Percentiles rank a stretch among this genome's conserved stretches.
phyloP scores from a whole-genome alignment of 1,139 yeast genomes.

The Scheffersomyces illinoinensis region DNA sequence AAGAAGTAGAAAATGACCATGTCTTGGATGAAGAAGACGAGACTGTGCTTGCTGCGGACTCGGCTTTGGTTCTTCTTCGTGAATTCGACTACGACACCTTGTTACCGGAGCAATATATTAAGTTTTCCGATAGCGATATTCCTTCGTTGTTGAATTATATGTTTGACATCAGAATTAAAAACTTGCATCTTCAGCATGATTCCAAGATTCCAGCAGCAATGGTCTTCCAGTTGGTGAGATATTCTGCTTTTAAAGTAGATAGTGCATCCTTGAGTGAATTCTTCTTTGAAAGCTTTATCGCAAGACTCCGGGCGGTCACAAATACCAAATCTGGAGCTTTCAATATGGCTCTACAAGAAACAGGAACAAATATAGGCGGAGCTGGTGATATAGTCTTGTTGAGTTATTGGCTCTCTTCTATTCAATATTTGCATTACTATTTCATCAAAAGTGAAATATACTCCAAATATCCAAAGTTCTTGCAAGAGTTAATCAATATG shows the following conservation, averaged over 20 bases:
- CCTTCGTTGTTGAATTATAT: conserved; percentile 59
- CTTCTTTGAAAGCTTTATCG: conserved; percentile 59
- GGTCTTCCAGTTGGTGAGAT: conserved; percentile 65
- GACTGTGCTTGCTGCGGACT: conserved; percentile 29
- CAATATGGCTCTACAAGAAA: conserved; percentile 38
- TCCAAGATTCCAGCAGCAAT: conserved; percentile 70
- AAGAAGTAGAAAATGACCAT: conserved; percentile 23
- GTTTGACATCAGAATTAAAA: conserved; percentile 39
- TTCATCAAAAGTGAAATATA: conserved; percentile 58
- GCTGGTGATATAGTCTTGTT: conserved; percentile 67
- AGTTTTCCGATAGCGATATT: conserved; percentile 68
- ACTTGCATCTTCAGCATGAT: conserved; percentile 44
- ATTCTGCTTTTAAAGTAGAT: conserved; percentile 56
- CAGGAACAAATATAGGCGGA: conserved; percentile 26
- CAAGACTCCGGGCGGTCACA: conserved; percentile 61
- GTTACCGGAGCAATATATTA: conserved; percentile 49
- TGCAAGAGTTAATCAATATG: conserved; percentile 61
- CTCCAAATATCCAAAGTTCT: conserved; percentile 50
- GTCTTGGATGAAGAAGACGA: conserved; percentile 39
- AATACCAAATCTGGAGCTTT: conserved; percentile 61
- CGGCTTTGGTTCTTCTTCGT: conserved; percentile 26
- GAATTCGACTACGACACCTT: conserved; percentile 51
- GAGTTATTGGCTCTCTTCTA: conserved; percentile 72
- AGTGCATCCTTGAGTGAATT: conserved; percentile 57
- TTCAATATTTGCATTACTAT: conserved; percentile 68